Base-by-base conservation (phyloP, 2,329 filamentous ascomycete genomes). In the Orbilia oligospora region DNA sequence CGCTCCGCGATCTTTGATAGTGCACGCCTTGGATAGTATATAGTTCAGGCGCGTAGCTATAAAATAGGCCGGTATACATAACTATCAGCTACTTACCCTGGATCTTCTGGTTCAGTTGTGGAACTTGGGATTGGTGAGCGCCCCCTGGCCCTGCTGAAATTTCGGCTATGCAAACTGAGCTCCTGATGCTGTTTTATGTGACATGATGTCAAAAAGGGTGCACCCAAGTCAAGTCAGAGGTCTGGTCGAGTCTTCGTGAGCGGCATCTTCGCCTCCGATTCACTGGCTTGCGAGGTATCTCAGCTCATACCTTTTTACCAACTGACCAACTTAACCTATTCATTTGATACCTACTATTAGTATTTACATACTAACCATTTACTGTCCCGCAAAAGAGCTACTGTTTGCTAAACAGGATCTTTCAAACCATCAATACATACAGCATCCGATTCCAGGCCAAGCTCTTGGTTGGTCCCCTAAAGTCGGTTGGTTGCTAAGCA, bases 181-280 rank as follows among this genome's bases (percentile, higher is more conserved):
- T 61, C 55, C 55, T 61, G n/a, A 56, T 27, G 56, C 27, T 63
- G 56, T 64, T 64, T 64, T 64, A 58, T 75, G 71, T 56, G 53
- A 27, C 44, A 75, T 75, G 71, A 75, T 75, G 71, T 75, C 71
- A 75, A 75, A 53, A 14, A 71, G 5, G 41, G 53, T 9, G 27
- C 6, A 30, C 27, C 27, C 27, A 30, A 30, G 27, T 6, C 27
- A 30, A 30, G 27, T 6, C 27, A 30, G 27, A 30, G 27, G 27
- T 30, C 14, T 55, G 18, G 3, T 27, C 49, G 24, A 8, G 36
- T 53, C 44, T 27, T 24, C 30, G 1, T 33, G 27, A 27, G 44
- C 46, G 46, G 18, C 66, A 58, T 48, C 51, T 49, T 56, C 49
- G 12, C 48, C 36, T 30, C 22, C 49, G 66, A 53, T 33, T 5